Percentiles rank a stretch among this genome's conserved stretches.
Conservation (phyloP, 2,329 filamentous ascomycete genomes). For the Thermomyces lanuginosus region DNA sequence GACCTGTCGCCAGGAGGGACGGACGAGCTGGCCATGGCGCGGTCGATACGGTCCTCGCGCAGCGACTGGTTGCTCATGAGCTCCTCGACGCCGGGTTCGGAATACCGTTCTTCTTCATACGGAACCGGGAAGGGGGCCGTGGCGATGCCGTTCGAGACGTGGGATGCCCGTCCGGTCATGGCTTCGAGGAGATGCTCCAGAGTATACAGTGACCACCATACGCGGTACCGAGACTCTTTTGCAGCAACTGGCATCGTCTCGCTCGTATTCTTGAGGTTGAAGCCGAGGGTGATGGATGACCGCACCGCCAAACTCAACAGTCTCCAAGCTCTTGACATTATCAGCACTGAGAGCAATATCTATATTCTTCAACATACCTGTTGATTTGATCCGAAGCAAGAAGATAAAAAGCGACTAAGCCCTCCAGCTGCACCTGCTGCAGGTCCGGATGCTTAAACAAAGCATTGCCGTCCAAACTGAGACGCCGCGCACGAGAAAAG, state of each 20-base stretch:
- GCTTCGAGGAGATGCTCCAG: constrained; percentile 30
- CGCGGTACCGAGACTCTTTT: constrained; percentile 30
- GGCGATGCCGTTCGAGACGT: constrained; percentile 27
- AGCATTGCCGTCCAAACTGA: constrained; percentile 27
- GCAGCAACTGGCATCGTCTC: constrained; percentile 20
- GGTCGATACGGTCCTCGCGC: constrained; percentile 18
- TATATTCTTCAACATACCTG: constrained; percentile 14
- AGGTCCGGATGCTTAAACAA: constrained; percentile 30
- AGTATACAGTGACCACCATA: constrained; percentile 31
- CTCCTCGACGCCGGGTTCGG: constrained; percentile 17
- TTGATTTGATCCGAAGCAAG: constrained; percentile 29
- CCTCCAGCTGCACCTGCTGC: constrained; percentile 30
- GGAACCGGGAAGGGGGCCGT: constrained; percentile 27
- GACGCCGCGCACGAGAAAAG: constrained; percentile 27
- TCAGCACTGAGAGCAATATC: not conserved
- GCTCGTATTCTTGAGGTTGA: constrained; percentile 30
- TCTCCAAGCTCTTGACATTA: constrained; percentile 23
- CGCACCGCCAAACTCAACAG: constrained; percentile 27
- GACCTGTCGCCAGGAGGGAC: too few relatives aligned
- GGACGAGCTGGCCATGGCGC: constrained; percentile 12
- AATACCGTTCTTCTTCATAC: constrained; percentile 24
- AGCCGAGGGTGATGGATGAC: constrained; percentile 26
- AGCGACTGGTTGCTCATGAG: constrained; percentile 16
- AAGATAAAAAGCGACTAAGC: constrained; percentile 28
- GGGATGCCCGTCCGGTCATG: constrained; percentile 31